Conservation (phyloP, 2,329 filamentous ascomycete species). For the Fusarium piperis region DNA sequence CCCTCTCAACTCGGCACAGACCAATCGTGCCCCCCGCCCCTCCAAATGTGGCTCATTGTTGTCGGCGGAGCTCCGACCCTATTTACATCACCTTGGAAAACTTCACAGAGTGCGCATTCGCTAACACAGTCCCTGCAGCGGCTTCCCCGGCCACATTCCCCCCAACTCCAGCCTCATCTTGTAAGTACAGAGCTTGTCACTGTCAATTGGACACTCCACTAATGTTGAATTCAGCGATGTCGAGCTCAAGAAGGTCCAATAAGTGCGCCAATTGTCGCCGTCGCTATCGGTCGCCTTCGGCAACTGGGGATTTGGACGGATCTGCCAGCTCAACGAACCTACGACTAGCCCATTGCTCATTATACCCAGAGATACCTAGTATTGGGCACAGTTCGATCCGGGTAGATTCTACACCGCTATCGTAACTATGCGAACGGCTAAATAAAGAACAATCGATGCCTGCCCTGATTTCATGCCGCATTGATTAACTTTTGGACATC, state of each 20-base stretch:
- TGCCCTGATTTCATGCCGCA: neutral
- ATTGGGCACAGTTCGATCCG: neutral
- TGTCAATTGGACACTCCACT: neutral
- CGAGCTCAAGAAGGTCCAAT: conserved; percentile 71
- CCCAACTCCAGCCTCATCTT: conserved; percentile 81
- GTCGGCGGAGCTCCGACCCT: neutral
- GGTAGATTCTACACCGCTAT: neutral
- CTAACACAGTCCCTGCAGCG: conserved; percentile 59
- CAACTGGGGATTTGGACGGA: conserved; percentile 4
- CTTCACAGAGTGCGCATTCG: neutral
- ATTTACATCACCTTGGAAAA: neutral
- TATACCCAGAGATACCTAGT: conserved; percentile 17
- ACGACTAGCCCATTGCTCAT: conserved; percentile 6
- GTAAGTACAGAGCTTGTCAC: conserved; percentile 63
- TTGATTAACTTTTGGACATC: neutral
- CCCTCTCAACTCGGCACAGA: neutral
- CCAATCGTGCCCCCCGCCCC: conserved; percentile 54
- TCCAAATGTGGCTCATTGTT: conserved; percentile 44
- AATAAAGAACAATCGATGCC: conserved; percentile 17
- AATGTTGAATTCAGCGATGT: conserved; percentile 65
- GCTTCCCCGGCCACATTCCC: conserved; percentile 83
- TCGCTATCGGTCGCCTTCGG: conserved; percentile 11
- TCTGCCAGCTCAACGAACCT: neutral
- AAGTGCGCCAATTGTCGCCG: conserved; percentile 25
- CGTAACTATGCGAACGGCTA: neutral